phyloP scores from a whole-genome alignment of 345 rosid genomes.

The Cardamine resedifolia region DNA sequence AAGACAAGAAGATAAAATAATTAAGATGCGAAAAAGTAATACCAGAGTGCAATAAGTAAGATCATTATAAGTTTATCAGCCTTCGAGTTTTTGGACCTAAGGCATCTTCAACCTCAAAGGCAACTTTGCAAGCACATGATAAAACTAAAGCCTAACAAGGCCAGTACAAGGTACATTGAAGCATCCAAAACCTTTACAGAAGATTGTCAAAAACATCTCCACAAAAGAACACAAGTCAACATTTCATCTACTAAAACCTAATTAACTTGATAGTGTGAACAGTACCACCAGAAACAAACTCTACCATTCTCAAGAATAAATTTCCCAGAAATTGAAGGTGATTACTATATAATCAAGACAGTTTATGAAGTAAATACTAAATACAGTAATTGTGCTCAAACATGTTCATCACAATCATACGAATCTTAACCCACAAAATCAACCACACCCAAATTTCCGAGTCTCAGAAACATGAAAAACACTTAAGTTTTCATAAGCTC shows the following conservation, averaged over 20 bases:
- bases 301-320: neutral
- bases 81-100: no score
- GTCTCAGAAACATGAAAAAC: neutral
- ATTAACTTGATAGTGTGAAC: neutral
- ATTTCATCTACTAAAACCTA: slow-evolving; percentile 1
- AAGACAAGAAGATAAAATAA: neutral
- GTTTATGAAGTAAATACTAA: neutral
- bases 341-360: neutral
- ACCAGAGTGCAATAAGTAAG: neutral
- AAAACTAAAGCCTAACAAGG: no score
- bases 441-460: neutral
- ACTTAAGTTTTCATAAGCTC: neutral
- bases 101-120: no score
- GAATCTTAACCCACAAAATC: neutral
- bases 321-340: neutral
- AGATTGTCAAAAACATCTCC: neutral
- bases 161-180: no score
- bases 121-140: no score
- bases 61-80: no score
- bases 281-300: neutral
- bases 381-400: neutral
- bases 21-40: neutral
- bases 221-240: slow-evolving; percentile 1
- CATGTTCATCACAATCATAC: neutral
- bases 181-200: no score